Base-by-base conservation (phyloP, 2,329 filamentous ascomycete genomes). In the Aspergillus versicolor region DNA sequence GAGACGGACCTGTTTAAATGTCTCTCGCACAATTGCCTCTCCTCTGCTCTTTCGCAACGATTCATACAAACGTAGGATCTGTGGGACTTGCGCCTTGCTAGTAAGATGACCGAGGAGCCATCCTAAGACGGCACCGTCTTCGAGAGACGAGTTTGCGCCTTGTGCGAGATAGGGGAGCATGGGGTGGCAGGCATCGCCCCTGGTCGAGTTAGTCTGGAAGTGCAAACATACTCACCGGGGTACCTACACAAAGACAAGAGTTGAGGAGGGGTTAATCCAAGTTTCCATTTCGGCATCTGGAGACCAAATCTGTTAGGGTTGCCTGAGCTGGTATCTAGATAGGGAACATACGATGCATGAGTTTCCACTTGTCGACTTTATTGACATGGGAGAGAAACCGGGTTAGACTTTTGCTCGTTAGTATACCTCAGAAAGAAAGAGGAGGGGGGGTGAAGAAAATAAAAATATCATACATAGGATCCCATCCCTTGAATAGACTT, bases 101-200 rank as follows among this genome's bases (percentile, higher is more conserved):
- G 75, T 71, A 9, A 87, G 73, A 3, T 79, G 75, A 0, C 81
- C 80, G 0, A 90, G 72, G 1, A 89, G 65, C 1, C 79, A 75
- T 0, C 87, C 87, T 0, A 90, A 72, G 0, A 88, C 85, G 0
- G 86, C 85, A 0, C 86, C 87, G 52, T 90, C 88, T 66, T 90
- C 87, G 1, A 90, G 76, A 0, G 84, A 82, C 0, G 82, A 86
- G 65, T 88, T 88, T 13, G 87, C 87, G 0, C 88, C 87, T 69
- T 86, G 88, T 0, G 84, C 87, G 27, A 85, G 76, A 61, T 84
- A 83, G 3, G 84, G 84, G 2, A 88, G 73, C 84, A 87, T 87
- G 0, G 84, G 82, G 65, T 88, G 86, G 58, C 84, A 88, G 1
- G 83, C 77, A 61, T 88, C 86, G 5, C 86, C 86, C 1, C 68